Evolutionary conservation across 495 filamentous ascomycete genomes (phyloP).

Genomic region (Penicillium bovifimosum): DNA sequence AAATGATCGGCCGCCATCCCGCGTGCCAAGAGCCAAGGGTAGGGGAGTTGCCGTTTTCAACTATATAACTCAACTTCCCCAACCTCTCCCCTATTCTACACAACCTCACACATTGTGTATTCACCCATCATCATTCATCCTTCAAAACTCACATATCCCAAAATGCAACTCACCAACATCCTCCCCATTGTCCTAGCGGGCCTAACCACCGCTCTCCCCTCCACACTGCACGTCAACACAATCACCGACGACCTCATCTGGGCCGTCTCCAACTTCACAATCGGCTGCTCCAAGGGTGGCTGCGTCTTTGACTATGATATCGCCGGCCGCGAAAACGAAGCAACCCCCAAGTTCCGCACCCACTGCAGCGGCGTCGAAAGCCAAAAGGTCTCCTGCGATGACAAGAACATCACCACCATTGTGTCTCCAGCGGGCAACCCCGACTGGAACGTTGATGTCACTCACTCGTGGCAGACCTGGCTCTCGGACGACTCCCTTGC

Average conservation of each 20-base stretch:
- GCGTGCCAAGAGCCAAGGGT: not conserved
- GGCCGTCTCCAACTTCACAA: conserved; percentile 30
- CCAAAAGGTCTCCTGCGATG: conserved; percentile 23
- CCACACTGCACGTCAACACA: conserved; percentile 16
- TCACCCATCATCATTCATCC: not conserved
- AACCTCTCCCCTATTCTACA: not conserved
- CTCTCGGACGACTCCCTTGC: conserved; percentile 17
- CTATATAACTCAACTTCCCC: conserved; percentile 2
- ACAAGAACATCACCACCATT: conserved; percentile 24
- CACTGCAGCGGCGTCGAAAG: conserved; percentile 32
- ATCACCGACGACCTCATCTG: conserved; percentile 26
- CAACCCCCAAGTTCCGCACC: conserved; percentile 39
- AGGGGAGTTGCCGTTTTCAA: not conserved
- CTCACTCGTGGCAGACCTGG: conserved; percentile 28
- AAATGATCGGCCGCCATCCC: not conserved
- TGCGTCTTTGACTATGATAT: conserved; percentile 38
- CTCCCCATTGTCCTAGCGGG: conserved; percentile 23
- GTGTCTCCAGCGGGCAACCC: conserved; percentile 22
- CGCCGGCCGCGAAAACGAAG: conserved; percentile 16
- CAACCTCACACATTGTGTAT: not conserved
- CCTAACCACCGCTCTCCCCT: conserved; percentile 19
- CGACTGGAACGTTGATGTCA: conserved; percentile 31
- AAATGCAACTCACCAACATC: conserved; percentile 33
- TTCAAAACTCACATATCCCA: conserved; percentile 6
- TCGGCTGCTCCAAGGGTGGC: conserved; percentile 33